Base-by-base conservation (phyloP, 208 protist genomes). In the Lotmaria passim region DNA sequence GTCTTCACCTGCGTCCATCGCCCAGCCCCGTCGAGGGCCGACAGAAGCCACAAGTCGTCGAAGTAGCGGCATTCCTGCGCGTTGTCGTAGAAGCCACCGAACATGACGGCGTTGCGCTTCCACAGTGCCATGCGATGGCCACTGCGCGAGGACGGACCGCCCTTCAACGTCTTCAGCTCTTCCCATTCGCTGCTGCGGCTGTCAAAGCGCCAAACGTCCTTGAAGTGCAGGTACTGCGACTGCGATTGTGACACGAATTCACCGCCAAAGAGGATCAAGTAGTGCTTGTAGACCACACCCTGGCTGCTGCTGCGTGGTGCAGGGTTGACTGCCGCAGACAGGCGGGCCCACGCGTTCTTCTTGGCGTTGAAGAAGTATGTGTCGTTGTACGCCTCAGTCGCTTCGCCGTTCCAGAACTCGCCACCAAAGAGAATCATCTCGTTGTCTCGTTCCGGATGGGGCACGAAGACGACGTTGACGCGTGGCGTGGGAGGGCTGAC, bases 51-150 rank as follows among this genome's bases (percentile, higher is more conserved):
- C 41, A 96, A 59, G 61, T 97, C 93, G 65, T 97, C 87, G 68
- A 83, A 95, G 66, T 96, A 97, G 59, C 79, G 87, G 51, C 86
- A 93, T 75, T 95, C 86, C 60, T 87, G 83, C 15, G 86, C 82
- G 33, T 94, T 96, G 73, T 96, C 93, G 78, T 97, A 95, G 76
- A 97, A 97, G n/a, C 93, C 93, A 47, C 93, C 93, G 68, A 97
- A 97, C 36, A 97, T 56, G 44, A 97, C 83, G 4, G 84, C 90
- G 33, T 83, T 91, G 50, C 86, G 85, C 61, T 94, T 94, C 88
- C 90, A 96, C 56, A 93, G 66, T 23, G 76, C 86, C 91, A 98
- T 98, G 26, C 94, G 90, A 67, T 98, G 94, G 0, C 94, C 94
- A 59, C 89, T 95, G 56, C 94, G 89, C 5, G 91, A 87, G 10